These are phyloP conservation scores for Coniosporium apollinis DNA, from an alignment of 495 filamentous ascomycete genomes.

Conservation along the genomic window DNA sequence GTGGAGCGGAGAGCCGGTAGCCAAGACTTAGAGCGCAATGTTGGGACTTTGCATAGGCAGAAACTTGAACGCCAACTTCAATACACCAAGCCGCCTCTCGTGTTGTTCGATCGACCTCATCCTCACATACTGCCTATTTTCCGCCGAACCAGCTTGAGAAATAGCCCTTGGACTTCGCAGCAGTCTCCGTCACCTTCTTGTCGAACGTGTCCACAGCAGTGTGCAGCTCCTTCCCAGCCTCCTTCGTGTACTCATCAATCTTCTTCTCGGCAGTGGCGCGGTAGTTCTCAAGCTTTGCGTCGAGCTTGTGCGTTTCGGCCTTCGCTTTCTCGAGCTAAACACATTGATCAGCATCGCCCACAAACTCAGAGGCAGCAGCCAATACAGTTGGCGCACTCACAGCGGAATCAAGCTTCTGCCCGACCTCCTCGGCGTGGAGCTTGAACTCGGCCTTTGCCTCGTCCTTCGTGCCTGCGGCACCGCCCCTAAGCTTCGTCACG, in stretches of 20 bases:
- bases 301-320: constrained; percentile 29
- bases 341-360: no score
- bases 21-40: no score
- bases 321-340: constrained; percentile 34
- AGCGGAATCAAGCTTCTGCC: constrained; percentile 36
- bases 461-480: constrained; percentile 30
- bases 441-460: constrained; percentile 36
- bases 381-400: constrained; percentile 30
- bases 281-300: constrained; percentile 41
- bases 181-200: constrained; percentile 56
- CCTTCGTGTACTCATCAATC: constrained; percentile 35
- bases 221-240: constrained; percentile 16
- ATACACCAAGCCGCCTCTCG: no score
- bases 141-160: constrained; percentile 70
- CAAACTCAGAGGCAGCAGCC: no score
- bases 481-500: no score
- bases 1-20: no score
- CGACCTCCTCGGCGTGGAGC: constrained; percentile 32
- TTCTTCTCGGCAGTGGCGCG: constrained; percentile 46
- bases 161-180: constrained; percentile 61
- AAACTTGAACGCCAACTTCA: no score
- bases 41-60: no score
- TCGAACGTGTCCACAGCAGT: constrained; percentile 37
- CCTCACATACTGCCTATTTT: no score
- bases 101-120: no score